Conservation (phyloP, 2,329 filamentous ascomycete genomes). For the Fusarium sp. region DNA sequence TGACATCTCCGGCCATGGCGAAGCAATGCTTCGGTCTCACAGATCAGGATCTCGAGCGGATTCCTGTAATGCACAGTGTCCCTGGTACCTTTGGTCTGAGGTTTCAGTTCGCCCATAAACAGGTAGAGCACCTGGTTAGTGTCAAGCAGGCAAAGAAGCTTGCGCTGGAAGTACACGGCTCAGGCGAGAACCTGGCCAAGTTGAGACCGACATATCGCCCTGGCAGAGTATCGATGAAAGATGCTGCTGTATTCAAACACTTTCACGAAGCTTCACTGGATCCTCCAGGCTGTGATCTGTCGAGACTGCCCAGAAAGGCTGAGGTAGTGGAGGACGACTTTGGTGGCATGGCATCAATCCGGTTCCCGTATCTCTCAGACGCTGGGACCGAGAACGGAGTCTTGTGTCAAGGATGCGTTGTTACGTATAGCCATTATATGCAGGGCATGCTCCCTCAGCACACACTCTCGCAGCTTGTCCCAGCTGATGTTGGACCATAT, state of each 20-base stretch:
- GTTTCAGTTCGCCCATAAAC: conserved; percentile 24
- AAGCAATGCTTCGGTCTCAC: conserved; percentile 43
- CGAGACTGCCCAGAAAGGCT: conserved; percentile 28
- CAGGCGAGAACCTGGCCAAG: conserved; percentile 22
- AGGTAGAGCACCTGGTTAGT: conserved; percentile 43
- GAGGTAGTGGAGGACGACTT: conserved; percentile 39
- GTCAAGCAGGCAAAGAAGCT: conserved; percentile 46
- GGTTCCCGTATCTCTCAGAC: conserved; percentile 41
- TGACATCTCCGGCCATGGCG: conserved; percentile 39
- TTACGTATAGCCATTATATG: conserved; percentile 37
- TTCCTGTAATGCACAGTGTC: conserved; percentile 39
- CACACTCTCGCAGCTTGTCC: conserved; percentile 33
- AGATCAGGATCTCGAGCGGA: conserved; percentile 32
- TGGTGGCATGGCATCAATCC: conserved; percentile 43
- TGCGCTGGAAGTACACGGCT: conserved; percentile 43
- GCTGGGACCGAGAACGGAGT: conserved; percentile 31
- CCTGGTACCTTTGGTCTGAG: conserved; percentile 42
- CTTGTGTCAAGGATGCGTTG: conserved; percentile 42
- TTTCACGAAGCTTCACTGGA: conserved; percentile 40
- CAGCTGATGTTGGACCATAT: conserved; percentile 32
- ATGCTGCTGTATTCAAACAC: conserved; percentile 31
- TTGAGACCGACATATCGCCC: conserved; percentile 20
- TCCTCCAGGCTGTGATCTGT: conserved; percentile 41
- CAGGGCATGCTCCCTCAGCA: conserved; percentile 30
- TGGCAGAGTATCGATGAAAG: conserved; percentile 28